These are phyloP conservation scores for Quercus tomentella DNA, from an alignment of 331 rosid species.

Conservation along the genomic window DNA sequence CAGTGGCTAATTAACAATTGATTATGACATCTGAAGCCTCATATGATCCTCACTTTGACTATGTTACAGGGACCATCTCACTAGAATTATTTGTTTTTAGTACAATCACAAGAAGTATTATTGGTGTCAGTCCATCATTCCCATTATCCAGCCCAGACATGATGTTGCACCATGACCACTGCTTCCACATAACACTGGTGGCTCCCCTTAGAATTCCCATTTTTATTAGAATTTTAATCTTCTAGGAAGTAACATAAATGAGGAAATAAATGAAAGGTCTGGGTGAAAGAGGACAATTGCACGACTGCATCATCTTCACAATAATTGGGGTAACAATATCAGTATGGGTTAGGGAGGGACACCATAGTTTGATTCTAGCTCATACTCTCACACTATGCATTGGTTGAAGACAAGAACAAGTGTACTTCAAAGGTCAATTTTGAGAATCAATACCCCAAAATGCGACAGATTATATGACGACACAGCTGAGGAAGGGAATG, in stretches of 20 bases:
- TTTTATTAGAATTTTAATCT: not conserved
- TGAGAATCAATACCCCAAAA: not conserved
- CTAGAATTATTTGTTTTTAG: not conserved
- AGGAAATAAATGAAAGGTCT: not conserved
- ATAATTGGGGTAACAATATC: not conserved
- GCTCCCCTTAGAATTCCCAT: not conserved
- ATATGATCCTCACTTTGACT: too few species aligned
- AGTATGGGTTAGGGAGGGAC: not conserved
- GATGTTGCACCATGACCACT: not conserved
- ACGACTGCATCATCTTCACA: not conserved
- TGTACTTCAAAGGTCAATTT: not conserved
- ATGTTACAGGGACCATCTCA: not conserved
- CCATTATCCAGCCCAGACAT: not conserved
- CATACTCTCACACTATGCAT: not conserved
- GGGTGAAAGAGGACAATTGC: not conserved
- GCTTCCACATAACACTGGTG: not conserved
- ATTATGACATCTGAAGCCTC: too few species aligned
- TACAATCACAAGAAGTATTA: not conserved
- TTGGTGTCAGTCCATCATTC: not conserved
- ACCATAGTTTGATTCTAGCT: not conserved
- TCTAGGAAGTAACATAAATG: not conserved
- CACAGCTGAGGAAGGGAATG: not conserved
- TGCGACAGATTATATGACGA: not conserved
- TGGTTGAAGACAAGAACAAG: not conserved
- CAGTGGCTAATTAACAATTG: too few species aligned